Evolutionary conservation across 139 green algal species (phyloP).

Genomic region (Chlorella sp.): DNA sequence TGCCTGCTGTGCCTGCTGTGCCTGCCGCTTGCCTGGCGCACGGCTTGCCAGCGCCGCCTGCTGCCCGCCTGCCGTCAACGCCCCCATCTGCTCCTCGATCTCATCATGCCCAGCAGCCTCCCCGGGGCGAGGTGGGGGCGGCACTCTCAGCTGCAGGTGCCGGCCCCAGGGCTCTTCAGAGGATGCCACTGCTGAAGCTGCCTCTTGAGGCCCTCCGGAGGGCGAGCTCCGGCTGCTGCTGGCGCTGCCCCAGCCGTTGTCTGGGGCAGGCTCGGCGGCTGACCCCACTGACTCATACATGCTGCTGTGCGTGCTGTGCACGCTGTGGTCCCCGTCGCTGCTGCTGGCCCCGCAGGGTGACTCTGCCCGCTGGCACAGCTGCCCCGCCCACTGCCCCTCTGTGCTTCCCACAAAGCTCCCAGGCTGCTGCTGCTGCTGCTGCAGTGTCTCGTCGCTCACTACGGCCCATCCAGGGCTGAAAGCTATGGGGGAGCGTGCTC

Average conservation of each 20-base stretch:
- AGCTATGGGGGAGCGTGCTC: not conserved
- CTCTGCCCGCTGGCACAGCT: not conserved
- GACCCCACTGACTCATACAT: not conserved
- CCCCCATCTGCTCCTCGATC: not conserved
- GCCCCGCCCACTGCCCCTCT: not conserved
- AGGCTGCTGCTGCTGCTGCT: not conserved
- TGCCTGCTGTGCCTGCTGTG: not conserved
- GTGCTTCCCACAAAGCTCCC: not conserved
- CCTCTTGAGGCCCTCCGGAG: not conserved
- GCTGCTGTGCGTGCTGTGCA: not conserved
- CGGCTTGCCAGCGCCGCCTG: not conserved
- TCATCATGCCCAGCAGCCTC: not conserved
- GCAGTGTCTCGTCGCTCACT: not conserved
- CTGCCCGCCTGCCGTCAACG: not conserved
- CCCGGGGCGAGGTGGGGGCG: not conserved
- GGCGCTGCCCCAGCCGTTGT: not conserved
- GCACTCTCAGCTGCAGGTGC: not conserved
- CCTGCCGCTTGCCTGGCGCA: not conserved
- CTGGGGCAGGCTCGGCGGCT: not conserved
- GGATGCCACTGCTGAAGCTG: not conserved
- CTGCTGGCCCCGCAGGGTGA: not conserved
- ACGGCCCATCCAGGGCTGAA: not conserved
- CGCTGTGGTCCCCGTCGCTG: not conserved
- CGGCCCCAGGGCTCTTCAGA: not conserved
- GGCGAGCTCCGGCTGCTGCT: conserved; percentile 2